Base-by-base conservation (phyloP, 495 filamentous ascomycete species). In the Aspergillus indologenus region DNA sequence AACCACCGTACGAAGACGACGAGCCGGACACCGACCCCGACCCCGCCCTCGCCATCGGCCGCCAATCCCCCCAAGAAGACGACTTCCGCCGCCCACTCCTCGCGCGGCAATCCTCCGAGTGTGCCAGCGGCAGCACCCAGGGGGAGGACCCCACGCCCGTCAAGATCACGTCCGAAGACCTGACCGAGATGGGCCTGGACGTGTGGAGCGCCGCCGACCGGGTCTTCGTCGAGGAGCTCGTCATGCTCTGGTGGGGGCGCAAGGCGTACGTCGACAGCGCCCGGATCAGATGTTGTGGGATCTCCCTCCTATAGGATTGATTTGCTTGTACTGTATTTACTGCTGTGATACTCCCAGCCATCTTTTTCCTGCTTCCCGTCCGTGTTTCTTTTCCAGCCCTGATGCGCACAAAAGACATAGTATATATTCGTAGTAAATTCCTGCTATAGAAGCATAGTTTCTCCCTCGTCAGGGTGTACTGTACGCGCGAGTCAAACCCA, bases 181-280 rank as follows among this genome's bases (percentile, higher is more conserved):
- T 96, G 65, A 77, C 78, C 50, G 76, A 84, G 48, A 91, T 96
- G 88, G 91, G 92, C 0, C 81, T 96, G 24, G 92, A 96, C 66
- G 79, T 86, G 0, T 96, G 92, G 92, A 95, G 90, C 68, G 81
- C 84, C 46, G 75, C 81, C 24, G 92, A 96, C 70, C 82, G 85
- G 42, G 72, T 80, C 18, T 96, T 96, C 65, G 81, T 91, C 6
- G 74, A 81, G 65, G 86, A 90, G 59, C 69, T 90, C 45, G 75
- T 86, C 57, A 74, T 64, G 57, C 69, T 86, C 51, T 96, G 91
- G 74, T 96, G 91, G 76, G 85, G 81, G 12, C 75, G 89, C 23
- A 73, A 77, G 43, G 89, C 88, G 3, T 75, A 81, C 57, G 86
- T 95, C 3, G 81, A 89, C 67, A 86, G 83, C 31, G 85, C 85